Conservation (phyloP, 345 rosid species). For the Sonneratia alba region DNA sequence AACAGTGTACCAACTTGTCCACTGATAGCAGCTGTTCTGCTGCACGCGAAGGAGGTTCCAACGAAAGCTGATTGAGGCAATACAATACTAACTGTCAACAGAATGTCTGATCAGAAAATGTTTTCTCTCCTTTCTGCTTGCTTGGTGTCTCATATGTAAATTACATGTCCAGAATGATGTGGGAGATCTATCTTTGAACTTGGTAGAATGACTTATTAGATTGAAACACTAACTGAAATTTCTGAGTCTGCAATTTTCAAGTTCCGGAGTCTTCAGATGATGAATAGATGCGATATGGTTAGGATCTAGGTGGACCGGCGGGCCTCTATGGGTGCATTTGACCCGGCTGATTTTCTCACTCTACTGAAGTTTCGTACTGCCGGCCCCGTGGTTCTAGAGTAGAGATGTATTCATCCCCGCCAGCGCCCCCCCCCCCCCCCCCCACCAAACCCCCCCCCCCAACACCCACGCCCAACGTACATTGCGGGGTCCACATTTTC, state of each 20-base stretch:
- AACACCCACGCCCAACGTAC: no score
- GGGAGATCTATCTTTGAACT: no score
- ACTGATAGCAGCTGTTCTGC: slow-evolving; percentile 20
- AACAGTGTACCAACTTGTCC: slow-evolving; percentile 21
- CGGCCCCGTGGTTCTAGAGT: background rate
- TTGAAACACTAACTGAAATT: background rate
- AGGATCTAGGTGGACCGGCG: no score
- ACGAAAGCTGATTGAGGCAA: slow-evolving; percentile 8
- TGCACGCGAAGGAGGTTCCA: slow-evolving; percentile 16
- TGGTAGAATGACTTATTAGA: background rate
- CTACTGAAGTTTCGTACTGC: no score
- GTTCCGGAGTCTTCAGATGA: no score
- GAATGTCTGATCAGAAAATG: background rate
- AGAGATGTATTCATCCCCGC: background rate
- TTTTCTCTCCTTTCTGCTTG: background rate
- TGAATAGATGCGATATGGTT: no score
- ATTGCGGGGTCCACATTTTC: no score
- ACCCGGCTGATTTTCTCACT: no score
- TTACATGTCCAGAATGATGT: background rate
- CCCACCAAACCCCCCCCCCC: no score
- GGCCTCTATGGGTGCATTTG: no score
- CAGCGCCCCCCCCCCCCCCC: no score
- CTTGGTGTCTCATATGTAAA: background rate
- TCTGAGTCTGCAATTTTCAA: no score
- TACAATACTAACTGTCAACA: background rate